Conservation (phyloP, 352 stramenopile genomes). For the Phytophthora sp. region DNA sequence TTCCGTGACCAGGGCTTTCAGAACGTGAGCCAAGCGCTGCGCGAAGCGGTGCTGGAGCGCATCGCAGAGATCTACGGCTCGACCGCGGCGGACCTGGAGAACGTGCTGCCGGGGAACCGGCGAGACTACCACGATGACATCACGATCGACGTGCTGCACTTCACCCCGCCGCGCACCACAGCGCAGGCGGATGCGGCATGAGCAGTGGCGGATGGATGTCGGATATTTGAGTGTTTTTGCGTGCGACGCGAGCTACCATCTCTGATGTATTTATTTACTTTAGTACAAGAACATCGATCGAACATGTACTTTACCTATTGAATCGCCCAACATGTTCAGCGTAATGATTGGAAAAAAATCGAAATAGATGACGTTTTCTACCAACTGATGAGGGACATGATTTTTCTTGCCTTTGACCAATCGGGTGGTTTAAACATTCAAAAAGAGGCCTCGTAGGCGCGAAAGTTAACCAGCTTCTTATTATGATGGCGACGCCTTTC, state of each 20-base stretch:
- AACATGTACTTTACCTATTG: no score
- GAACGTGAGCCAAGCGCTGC: constrained; percentile 64
- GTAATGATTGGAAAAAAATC: background rate
- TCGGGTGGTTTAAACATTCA: constrained; percentile 39
- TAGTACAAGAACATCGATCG: no score
- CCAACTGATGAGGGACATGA: constrained; percentile 9
- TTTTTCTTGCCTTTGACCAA: constrained; percentile 29
- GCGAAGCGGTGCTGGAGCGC: constrained; percentile 52
- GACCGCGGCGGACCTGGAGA: constrained; percentile 49
- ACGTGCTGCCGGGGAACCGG: constrained; percentile 61
- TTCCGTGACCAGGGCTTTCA: constrained; percentile 56
- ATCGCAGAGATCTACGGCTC: constrained; percentile 66
- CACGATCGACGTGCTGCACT: constrained; percentile 75
- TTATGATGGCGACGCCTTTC: constrained; percentile 45
- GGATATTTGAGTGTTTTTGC: constrained; percentile 20
- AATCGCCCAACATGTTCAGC: no score
- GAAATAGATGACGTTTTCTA: no score
- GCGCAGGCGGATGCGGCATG: constrained; percentile 26
- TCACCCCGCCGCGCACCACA: constrained; percentile 38
- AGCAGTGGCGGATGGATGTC: constrained; percentile 12
- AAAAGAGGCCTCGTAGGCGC: constrained; percentile 29
- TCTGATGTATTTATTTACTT: constrained; percentile 36
- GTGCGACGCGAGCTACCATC: background rate
- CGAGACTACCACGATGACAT: constrained; percentile 79
- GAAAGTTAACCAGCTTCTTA: constrained; percentile 21